Percentiles rank a stretch among this genome's conserved stretches.
phyloP scores from a whole-genome alignment of 2,329 filamentous ascomycete species.

The Fusarium kyushuense region DNA sequence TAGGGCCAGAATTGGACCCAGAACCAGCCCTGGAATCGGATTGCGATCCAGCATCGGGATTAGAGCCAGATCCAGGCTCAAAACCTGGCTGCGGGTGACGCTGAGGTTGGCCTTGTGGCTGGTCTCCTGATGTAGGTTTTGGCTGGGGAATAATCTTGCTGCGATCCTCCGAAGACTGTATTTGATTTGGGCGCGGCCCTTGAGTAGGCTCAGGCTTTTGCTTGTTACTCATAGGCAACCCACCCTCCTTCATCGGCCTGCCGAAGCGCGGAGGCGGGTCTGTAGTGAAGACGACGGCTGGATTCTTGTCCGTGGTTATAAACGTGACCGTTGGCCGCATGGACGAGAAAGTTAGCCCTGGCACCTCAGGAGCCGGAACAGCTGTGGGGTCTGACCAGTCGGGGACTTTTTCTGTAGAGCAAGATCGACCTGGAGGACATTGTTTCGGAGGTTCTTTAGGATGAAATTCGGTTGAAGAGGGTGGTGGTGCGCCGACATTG shows the following conservation, averaged over 20 bases:
- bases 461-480: background rate
- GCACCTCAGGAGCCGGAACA: conserved; percentile 5
- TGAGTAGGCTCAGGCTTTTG: conserved; percentile 38
- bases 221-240: conserved; percentile 25
- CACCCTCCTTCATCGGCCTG: conserved; percentile 22
- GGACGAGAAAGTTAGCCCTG: conserved; percentile 25
- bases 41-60: background rate
- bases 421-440: conserved; percentile 19
- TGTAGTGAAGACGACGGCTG: conserved; percentile 60
- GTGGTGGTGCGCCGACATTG: background rate
- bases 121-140: conserved; percentile 7
- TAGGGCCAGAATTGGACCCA: background rate
- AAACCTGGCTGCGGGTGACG: background rate
- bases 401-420: conserved; percentile 7
- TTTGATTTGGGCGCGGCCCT: background rate
- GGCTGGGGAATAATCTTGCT: conserved; percentile 2
- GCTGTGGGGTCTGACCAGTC: conserved; percentile 15
- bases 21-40: too few species aligned
- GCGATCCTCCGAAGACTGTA: background rate
- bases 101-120: conserved; percentile 8
- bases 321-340: conserved; percentile 56
- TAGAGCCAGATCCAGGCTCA: background rate
- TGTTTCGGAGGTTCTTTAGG: conserved; percentile 24
- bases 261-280: conserved; percentile 57
- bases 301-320: conserved; percentile 67